Evolutionary conservation across 441 rosid genomes (phyloP), one percentile per base, ranked within the genome.

Genomic region (Pelargonium australe): DNA sequence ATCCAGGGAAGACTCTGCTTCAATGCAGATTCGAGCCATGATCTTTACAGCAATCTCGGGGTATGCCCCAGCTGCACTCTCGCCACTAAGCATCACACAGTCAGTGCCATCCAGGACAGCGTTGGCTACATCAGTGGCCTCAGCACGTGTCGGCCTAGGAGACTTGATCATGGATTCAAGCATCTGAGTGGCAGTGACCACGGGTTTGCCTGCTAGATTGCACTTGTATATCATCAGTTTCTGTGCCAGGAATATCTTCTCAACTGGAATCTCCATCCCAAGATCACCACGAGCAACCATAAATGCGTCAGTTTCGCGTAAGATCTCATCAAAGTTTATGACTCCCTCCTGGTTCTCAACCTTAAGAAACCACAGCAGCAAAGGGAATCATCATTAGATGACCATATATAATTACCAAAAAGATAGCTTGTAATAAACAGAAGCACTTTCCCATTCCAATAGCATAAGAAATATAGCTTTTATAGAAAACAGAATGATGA

Each of bases 231-330:
- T 85, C 98, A 94, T 94, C 43, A 91, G 90, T 72, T 94, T 94
- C 85, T 94, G 98, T 5, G 98, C 98, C 43, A 94, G 76, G 78
- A 94, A 94, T 45, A 94, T 94, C 83, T 94, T 94, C 70, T 94
- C 98, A 7, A 94, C 86, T 0, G 98, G 98, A 70, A 94, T 91
- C 75, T 94, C 98, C 98, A 94, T 91, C 40, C 98, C 98, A 0
- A 94, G 92, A 78, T 94, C 98, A 64, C 98, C 98, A 28, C 97
- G 84, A 2, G 97, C 98, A 66, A 91, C 95, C 97, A 94, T 94
- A 67, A 94, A 94, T 14, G 98, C 95, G 72, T 94, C 98, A 0
- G 98, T 79, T 68, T 91, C 86, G 12, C 85, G 72, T 57, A 94
- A 81, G 60, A 94, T 91, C 71, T 94, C 97, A 73, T 94, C 97